A percentile compares a stretch with the other conserved stretches of the same genome.
Conservation (phyloP, 768 basidiomycete species). For the Termitomyces sp. region DNA sequence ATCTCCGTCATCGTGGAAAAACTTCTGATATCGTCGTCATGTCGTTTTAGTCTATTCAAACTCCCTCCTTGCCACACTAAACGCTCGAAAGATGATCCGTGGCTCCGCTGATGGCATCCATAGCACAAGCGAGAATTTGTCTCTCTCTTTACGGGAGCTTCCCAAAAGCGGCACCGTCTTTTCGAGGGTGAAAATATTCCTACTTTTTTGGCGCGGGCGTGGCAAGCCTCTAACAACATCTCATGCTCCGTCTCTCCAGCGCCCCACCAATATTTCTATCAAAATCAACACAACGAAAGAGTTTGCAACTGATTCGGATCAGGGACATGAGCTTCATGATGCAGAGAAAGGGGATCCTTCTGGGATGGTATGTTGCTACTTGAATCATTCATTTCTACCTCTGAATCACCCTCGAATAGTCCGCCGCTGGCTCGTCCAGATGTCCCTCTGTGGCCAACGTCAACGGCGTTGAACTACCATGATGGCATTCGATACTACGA, state of each 20-base stretch:
- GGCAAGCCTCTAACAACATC: not conserved
- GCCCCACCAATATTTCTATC: constrained; percentile 47
- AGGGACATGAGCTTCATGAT: constrained; percentile 21
- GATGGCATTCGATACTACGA: not conserved
- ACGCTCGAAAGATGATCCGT: constrained; percentile 49
- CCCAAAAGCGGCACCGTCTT: constrained; percentile 29
- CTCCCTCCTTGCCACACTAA: constrained; percentile 58
- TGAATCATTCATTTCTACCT: not conserved
- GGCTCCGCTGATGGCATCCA: constrained; percentile 35
- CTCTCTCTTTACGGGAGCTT: constrained; percentile 37
- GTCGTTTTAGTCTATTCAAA: constrained; percentile 49
- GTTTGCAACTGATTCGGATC: constrained; percentile 39
- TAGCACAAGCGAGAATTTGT: constrained; percentile 38
- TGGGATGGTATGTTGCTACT: constrained; percentile 9
- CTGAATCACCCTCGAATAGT: not conserved
- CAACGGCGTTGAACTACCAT: not conserved
- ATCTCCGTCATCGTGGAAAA: not conserved
- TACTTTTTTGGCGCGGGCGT: not conserved
- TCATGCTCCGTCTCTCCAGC: constrained; percentile 21
- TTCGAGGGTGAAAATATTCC: constrained; percentile 27
- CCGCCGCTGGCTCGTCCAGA: constrained; percentile 4
- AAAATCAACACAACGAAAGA: constrained; percentile 55
- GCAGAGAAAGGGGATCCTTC: constrained; percentile 19
- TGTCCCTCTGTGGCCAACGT: constrained; percentile 10
- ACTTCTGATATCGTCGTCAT: constrained; percentile 1